phyloP scores from a whole-genome alignment of 768 basidiomycete genomes.

The Thelephora ganbajun region DNA sequence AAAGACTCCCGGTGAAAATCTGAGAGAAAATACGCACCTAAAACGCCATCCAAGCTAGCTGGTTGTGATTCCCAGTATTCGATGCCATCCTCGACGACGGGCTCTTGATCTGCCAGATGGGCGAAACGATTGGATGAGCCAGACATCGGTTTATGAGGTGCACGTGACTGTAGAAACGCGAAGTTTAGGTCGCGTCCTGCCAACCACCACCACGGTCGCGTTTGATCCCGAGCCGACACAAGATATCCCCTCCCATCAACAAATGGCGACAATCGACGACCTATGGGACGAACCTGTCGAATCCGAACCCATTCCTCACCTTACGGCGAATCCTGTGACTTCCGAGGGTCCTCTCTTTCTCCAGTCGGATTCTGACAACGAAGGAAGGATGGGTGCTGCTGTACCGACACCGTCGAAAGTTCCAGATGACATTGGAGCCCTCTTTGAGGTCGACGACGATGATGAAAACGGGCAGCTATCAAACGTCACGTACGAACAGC shows the following conservation, averaged over 20 bases:
- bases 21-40: slow-evolving; percentile 30
- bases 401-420: slow-evolving; percentile 3
- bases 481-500: slow-evolving; percentile 20
- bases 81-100: slow-evolving; percentile 64
- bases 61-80: slow-evolving; percentile 78
- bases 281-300: slow-evolving; percentile 47
- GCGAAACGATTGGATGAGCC: too few species aligned
- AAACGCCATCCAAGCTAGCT: slow-evolving; percentile 76
- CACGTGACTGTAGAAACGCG: slow-evolving; percentile 1
- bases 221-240: too few species aligned
- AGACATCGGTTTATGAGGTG: slow-evolving; percentile 1
- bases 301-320: slow-evolving; percentile 10
- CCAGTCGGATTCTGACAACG: slow-evolving; percentile 39
- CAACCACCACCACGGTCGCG: neutral
- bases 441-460: slow-evolving; percentile 35
- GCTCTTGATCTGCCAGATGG: slow-evolving; percentile 17
- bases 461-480: slow-evolving; percentile 27
- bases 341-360: slow-evolving; percentile 36
- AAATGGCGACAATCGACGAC: slow-evolving; percentile 18
- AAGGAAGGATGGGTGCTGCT: slow-evolving; percentile 8
- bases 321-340: slow-evolving; percentile 2
- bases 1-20: neutral
- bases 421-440: slow-evolving; percentile 22
- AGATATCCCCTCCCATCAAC: too few species aligned
- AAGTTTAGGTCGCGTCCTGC: neutral